Conservation (phyloP, 75 land plant species). For the Isoetes taiwanensis region DNA sequence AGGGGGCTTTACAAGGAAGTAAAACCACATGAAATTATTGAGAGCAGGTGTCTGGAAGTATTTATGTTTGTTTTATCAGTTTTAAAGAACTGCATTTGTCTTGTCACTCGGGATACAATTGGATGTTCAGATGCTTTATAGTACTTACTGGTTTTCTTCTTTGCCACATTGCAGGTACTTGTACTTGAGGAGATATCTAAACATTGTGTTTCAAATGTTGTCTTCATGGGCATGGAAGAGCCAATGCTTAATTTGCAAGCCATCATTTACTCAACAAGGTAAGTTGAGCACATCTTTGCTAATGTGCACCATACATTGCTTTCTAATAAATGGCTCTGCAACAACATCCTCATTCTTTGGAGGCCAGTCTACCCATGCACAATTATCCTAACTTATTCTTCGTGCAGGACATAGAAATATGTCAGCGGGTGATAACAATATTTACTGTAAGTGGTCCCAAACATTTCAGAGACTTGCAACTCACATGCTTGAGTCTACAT, state of each 20-base stretch:
- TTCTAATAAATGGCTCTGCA: too few relatives aligned
- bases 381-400: too few relatives aligned
- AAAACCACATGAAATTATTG: conserved; percentile 8
- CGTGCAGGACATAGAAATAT: not conserved
- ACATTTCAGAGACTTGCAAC: not conserved
- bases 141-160: too few relatives aligned
- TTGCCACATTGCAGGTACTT: not conserved
- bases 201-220: not conserved
- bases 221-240: conserved; percentile 6
- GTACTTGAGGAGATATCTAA: not conserved
- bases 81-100: too few relatives aligned
- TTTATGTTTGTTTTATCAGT: too few relatives aligned
- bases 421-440: conserved; percentile 3
- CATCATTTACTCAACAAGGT: not conserved
- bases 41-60: too few relatives aligned
- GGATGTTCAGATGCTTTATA: too few relatives aligned
- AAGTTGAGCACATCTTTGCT: too few relatives aligned
- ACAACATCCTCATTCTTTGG: too few relatives aligned
- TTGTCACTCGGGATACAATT: too few relatives aligned
- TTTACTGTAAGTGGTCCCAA: conserved; percentile 2
- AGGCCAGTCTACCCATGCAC: too few relatives aligned
- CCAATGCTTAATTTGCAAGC: not conserved
- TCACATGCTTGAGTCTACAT: not conserved
- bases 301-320: too few relatives aligned
- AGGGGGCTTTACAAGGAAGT: not conserved